Conservation (phyloP, 2,329 filamentous ascomycete species). For the Aspergillus spinulosporus region DNA sequence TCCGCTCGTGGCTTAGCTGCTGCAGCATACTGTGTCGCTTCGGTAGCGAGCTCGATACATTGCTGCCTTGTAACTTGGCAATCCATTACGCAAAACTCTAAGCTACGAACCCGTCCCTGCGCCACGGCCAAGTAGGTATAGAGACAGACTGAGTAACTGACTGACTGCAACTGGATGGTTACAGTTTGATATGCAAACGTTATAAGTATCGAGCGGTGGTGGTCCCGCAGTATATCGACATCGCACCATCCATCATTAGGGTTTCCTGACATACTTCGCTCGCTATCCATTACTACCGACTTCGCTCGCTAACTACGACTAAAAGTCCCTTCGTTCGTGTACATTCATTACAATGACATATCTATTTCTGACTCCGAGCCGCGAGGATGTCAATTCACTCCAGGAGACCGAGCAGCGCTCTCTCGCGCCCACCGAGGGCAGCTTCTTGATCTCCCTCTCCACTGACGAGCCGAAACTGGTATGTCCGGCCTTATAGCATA, state of each 20-base stretch:
- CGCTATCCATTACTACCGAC: neutral
- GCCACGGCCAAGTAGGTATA: constrained; percentile 1
- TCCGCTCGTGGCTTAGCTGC: constrained; percentile 4
- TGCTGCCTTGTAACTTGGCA: constrained; percentile 6
- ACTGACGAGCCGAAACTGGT: constrained; percentile 4
- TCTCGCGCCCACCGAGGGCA: neutral
- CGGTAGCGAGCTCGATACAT: neutral
- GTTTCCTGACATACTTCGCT: neutral
- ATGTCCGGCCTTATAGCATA: neutral
- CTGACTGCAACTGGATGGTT: neutral
- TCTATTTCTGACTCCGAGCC: neutral
- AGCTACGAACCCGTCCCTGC: neutral
- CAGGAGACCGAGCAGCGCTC: neutral
- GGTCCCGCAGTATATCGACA: neutral
- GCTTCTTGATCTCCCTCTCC: neutral
- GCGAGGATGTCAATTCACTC: neutral
- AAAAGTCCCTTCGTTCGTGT: neutral
- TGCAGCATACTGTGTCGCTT: neutral
- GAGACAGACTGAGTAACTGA: neutral
- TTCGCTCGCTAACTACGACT: neutral
- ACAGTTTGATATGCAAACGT: no score
- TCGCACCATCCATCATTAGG: neutral
- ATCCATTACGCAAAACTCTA: neutral
- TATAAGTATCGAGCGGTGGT: neutral
- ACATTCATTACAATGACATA: neutral